These are phyloP conservation scores for Pouteria glomerata DNA, from an alignment of 148 eudicot species.

Conservation along the genomic window DNA sequence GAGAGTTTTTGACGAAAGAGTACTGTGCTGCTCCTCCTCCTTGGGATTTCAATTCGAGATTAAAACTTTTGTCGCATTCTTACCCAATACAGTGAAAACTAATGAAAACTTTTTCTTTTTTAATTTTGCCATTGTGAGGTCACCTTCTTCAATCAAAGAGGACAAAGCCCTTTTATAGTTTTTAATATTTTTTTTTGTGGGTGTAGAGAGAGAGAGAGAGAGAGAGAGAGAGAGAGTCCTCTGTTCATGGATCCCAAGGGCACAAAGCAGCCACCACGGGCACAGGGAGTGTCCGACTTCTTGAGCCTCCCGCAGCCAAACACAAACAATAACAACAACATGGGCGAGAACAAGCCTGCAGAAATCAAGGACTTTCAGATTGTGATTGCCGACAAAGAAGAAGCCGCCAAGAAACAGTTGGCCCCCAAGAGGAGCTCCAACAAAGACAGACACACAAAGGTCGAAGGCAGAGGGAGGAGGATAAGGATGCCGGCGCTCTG, in stretches of 20 bases:
- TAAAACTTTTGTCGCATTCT: neutral
- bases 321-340: conserved; percentile 17
- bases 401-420: conserved; percentile 25
- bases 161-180: neutral
- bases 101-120: neutral
- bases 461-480: conserved; percentile 76
- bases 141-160: conserved; percentile 18
- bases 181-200: too few relatives aligned
- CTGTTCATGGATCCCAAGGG: conserved; percentile 47
- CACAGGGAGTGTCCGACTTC: conserved; percentile 18
- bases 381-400: conserved; percentile 36
- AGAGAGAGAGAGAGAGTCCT: neutral
- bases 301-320: conserved; percentile 25
- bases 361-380: conserved; percentile 48
- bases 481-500: conserved; percentile 79
- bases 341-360: conserved; percentile 25
- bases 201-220: too few relatives aligned
- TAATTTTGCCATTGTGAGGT: too few relatives aligned
- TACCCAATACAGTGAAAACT: conserved; percentile 20
- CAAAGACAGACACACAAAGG: conserved; percentile 78
- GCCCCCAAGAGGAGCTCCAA: conserved; percentile 60
- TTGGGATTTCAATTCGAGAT: neutral
- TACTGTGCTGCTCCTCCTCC: too few relatives aligned
- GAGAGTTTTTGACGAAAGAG: neutral
- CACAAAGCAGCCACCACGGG: conserved; percentile 26